Percentiles rank a stretch among this genome's conserved stretches.
phyloP scores from a whole-genome alignment of 768 basidiomycete species.

The Suillus fuscotomentosus region DNA sequence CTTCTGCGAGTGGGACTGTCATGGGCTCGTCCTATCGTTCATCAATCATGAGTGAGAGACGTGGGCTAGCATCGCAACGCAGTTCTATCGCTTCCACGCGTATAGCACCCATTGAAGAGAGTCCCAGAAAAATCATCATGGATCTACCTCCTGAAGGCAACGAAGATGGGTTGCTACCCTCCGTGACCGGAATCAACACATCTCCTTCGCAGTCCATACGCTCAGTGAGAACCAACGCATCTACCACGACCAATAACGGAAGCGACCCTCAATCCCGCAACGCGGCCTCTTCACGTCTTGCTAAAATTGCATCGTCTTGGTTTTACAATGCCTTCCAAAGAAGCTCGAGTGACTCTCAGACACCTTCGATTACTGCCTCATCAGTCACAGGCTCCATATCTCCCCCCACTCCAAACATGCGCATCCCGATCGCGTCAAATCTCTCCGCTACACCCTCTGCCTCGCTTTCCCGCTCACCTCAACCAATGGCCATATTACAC shows the following conservation, averaged over 20 bases:
- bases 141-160: slow-evolving; percentile 50
- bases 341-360: slow-evolving; percentile 61
- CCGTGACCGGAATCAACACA: slow-evolving; percentile 48
- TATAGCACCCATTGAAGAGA: slow-evolving; percentile 72
- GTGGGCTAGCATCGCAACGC: slow-evolving; percentile 41
- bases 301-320: slow-evolving; percentile 76
- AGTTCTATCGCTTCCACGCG: slow-evolving; percentile 45
- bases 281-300: slow-evolving; percentile 36
- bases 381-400: slow-evolving; percentile 31
- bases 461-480: slow-evolving; percentile 36
- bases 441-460: slow-evolving; percentile 29
- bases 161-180: slow-evolving; percentile 30
- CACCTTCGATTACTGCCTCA: slow-evolving; percentile 52
- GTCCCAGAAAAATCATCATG: slow-evolving; percentile 48
- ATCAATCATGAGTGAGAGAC: slow-evolving; percentile 35
- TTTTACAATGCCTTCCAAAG: slow-evolving; percentile 74
- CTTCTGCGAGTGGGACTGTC: slow-evolving; percentile 38
- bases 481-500: slow-evolving; percentile 40
- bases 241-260: slow-evolving; percentile 40
- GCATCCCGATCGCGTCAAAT: slow-evolving; percentile 29
- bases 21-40: slow-evolving; percentile 35
- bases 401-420: slow-evolving; percentile 24
- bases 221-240: slow-evolving; percentile 48
- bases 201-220: slow-evolving; percentile 66
- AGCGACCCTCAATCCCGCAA: slow-evolving; percentile 18